These are phyloP conservation scores for Polyporus arcularius DNA, from an alignment of 768 basidiomycete species.

Conservation along the genomic window DNA sequence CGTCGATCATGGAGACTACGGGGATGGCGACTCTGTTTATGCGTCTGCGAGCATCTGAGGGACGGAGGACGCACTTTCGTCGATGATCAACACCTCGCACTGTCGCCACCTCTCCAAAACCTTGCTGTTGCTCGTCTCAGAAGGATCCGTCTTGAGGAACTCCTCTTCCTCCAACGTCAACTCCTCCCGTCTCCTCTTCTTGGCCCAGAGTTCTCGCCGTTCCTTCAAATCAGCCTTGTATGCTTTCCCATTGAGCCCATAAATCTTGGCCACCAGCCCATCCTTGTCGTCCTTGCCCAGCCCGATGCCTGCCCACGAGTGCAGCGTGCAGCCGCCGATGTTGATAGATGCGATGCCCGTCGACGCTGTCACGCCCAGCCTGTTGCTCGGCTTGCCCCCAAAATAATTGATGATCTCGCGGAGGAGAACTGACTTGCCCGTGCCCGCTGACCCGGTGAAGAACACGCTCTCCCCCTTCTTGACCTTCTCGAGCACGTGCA, in stretches of 20 bases:
- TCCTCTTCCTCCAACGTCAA: background rate
- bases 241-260: slow-evolving; percentile 35
- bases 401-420: slow-evolving; percentile 66
- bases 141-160: slow-evolving; percentile 2
- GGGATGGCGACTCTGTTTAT: background rate
- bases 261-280: slow-evolving; percentile 55
- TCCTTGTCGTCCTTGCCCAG: slow-evolving; percentile 62
- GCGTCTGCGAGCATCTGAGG: background rate
- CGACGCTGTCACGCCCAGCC: slow-evolving; percentile 77
- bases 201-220: slow-evolving; percentile 1
- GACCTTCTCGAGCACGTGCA: slow-evolving; percentile 50
- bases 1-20: slow-evolving; percentile 90
- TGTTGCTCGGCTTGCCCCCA: slow-evolving; percentile 34
- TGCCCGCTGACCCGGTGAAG: slow-evolving; percentile 87
- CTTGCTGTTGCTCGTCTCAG: slow-evolving; percentile 3
- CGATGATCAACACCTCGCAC: slow-evolving; percentile 72
- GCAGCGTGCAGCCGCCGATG: slow-evolving; percentile 79
- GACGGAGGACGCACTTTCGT: slow-evolving; percentile 63
- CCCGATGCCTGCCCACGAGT: slow-evolving; percentile 78
- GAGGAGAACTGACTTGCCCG: slow-evolving; percentile 83
- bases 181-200: background rate
- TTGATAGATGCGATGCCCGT: slow-evolving; percentile 82
- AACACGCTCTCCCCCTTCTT: slow-evolving; percentile 68
- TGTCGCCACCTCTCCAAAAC: slow-evolving; percentile 63
- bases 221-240: slow-evolving; percentile 6